Conservation (phyloP, 2,329 filamentous ascomycete genomes). For the Aspergillus flavus region DNA sequence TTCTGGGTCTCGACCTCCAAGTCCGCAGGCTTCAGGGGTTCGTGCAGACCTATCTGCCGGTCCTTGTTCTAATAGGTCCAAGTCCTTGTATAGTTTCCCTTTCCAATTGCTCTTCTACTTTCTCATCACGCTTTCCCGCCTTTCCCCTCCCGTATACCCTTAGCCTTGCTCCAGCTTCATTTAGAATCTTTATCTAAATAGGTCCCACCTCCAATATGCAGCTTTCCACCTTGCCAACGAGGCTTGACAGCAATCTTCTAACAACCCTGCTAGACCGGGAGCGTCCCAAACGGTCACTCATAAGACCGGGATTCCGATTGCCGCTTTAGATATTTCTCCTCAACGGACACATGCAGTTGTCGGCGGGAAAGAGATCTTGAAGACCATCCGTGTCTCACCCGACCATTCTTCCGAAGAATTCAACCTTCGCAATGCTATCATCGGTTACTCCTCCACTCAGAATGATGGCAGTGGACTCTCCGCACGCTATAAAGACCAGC, state of each 20-base stretch:
- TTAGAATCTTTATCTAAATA: not conserved
- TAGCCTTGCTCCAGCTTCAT: not conserved
- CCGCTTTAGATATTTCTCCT: constrained; percentile 65
- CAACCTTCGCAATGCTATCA: constrained; percentile 64
- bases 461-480: constrained; percentile 47
- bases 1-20: constrained; percentile 57
- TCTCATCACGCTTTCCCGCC: constrained; percentile 15
- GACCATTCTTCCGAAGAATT: constrained; percentile 62
- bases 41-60: constrained; percentile 31
- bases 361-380: constrained; percentile 67
- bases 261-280: constrained; percentile 41
- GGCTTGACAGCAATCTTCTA: constrained; percentile 18
- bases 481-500: constrained; percentile 58
- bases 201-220: constrained; percentile 2
- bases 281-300: constrained; percentile 61
- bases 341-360: constrained; percentile 65
- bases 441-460: constrained; percentile 58
- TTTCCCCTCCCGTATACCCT: not conserved
- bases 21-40: constrained; percentile 48
- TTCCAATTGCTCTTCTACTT: constrained; percentile 19
- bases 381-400: constrained; percentile 63
- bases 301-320: constrained; percentile 65
- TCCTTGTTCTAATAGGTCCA: constrained; percentile 38
- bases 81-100: constrained; percentile 41
- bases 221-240: constrained; percentile 5